Conservation (phyloP, 352 stramenopile species). For the Globisporangium sylvaticum region DNA sequence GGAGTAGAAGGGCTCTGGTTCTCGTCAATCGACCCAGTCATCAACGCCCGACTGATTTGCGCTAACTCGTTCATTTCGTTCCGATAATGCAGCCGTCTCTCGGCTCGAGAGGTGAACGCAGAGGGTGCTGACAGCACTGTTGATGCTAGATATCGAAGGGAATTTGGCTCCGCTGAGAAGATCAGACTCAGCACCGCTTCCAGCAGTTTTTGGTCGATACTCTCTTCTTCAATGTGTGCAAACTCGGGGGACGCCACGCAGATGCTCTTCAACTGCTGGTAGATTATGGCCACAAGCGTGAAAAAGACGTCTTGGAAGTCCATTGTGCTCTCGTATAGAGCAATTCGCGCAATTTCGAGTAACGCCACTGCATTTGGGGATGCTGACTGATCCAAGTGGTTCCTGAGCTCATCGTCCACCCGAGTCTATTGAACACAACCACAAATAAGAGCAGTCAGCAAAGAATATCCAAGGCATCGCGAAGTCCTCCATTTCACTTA, state of each 20-base stretch:
- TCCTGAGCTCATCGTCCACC: conserved; percentile 4
- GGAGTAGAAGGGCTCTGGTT: neutral
- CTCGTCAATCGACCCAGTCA: neutral
- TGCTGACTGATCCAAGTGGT: neutral
- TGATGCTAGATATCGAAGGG: conserved; percentile 12
- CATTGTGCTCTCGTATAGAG: neutral
- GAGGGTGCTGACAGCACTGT: conserved; percentile 28
- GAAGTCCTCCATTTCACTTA: neutral
- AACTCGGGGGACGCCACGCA: neutral
- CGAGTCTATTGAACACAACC: neutral
- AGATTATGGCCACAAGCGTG: conserved; percentile 27
- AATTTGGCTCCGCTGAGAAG: conserved; percentile 17
- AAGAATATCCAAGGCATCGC: neutral
- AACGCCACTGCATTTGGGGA: neutral
- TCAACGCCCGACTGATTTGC: neutral
- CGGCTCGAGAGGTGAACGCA: conserved; percentile 18
- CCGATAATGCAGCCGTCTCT: conserved; percentile 16
- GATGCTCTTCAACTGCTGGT: conserved; percentile 22
- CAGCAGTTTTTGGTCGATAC: conserved; percentile 14
- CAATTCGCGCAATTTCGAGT: conserved; percentile 10
- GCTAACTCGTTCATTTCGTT: conserved; percentile 7
- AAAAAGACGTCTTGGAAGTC: conserved; percentile 26
- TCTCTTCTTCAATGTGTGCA: neutral
- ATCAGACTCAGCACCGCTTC: conserved; percentile 25
- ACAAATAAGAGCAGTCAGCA: neutral